Base-by-base conservation (phyloP, 2,329 filamentous ascomycete genomes). In the Colletotrichum shisoi region DNA sequence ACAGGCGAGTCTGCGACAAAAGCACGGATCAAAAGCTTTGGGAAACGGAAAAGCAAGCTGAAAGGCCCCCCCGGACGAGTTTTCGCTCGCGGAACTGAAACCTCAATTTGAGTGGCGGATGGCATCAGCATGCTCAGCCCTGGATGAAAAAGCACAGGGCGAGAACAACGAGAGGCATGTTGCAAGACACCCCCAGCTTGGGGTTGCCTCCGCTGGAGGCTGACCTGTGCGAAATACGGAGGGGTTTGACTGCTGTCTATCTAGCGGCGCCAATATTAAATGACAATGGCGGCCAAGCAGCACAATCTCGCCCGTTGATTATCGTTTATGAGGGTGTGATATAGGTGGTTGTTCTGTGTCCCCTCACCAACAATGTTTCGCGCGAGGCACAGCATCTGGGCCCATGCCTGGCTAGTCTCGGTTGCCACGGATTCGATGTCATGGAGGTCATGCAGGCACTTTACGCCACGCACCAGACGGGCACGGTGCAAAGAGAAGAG, bases 371-470 rank as follows among this genome's bases (percentile, higher is more conserved):
- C 49, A 56, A 51, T 56, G 62, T 65, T 68, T 68, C 62, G 65
- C 65, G 34, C 49, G 44, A 68, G 54, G 65, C 44, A 68, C 54
- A 39, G 54, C 37, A 56, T 60, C 61, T 65, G 37, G 54, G 65
- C 62, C 31, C 42, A 68, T 65, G 65, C 65, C 49, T 60, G 65
- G 60, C 56, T 56, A 45, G 48, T 54, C 37, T 68, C 61, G 63
- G 65, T 68, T 65, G 65, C 65, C 65, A 68, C 61, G 62, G 61
- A 49, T 59, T 67, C 61, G 42, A 59, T 46, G 31, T 49, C 56
- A 42, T 68, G 49, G 61, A 54, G 31, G 65, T 68, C 61, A 68
- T 68, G 65, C 65, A 68, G 49, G 65, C 65, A 68, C 65, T 68
- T 65, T 65, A 68, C 64, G 64, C 64, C 61, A 56, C 53, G 61